These are phyloP conservation scores for Apiotrichum porosum DNA, from an alignment of 1,284 basidiomycete genomes.

Conservation along the genomic window DNA sequence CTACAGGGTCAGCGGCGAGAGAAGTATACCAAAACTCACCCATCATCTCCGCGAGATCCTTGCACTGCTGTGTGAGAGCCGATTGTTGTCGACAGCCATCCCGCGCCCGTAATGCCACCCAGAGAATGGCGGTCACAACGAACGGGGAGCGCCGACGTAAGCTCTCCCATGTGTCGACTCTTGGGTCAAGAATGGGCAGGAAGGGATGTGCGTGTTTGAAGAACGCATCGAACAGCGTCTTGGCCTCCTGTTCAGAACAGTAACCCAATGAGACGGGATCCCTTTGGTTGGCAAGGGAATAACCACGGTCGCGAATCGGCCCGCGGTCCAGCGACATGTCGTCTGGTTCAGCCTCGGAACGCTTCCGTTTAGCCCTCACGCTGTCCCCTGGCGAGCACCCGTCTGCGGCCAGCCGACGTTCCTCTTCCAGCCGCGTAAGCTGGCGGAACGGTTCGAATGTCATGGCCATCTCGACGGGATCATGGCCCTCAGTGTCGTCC, in stretches of 20 bases:
- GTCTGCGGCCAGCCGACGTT: constrained; percentile 7
- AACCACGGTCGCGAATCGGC: background rate
- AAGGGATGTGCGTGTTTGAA: constrained; percentile 25
- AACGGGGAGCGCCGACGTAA: constrained; percentile 27
- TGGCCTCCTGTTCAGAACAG: constrained; percentile 17
- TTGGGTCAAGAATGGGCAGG: constrained; percentile 27
- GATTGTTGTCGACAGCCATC: constrained; percentile 9
- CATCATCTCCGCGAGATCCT: constrained; percentile 28
- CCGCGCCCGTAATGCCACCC: constrained; percentile 11
- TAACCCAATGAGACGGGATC: constrained; percentile 23
- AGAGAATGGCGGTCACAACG: constrained; percentile 23
- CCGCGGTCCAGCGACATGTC: too few relatives aligned
- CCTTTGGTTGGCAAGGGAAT: too few relatives aligned
- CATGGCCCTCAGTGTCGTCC: constrained; percentile 7
- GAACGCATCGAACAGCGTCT: constrained; percentile 22
- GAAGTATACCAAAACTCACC: too few relatives aligned
- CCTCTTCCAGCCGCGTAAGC: constrained; percentile 16
- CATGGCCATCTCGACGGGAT: constrained; percentile 2
- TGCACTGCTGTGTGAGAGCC: constrained; percentile 11
- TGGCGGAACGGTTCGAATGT: constrained; percentile 8
- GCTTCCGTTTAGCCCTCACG: too few relatives aligned
- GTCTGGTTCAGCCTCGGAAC: too few relatives aligned
- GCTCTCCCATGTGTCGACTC: constrained; percentile 25
- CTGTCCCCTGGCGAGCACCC: background rate
- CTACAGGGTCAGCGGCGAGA: too few relatives aligned